Evolutionary conservation across 768 basidiomycete species (phyloP), one percentile per base, ranked within the genome.

Genomic region (Chalciporus piperatus): DNA sequence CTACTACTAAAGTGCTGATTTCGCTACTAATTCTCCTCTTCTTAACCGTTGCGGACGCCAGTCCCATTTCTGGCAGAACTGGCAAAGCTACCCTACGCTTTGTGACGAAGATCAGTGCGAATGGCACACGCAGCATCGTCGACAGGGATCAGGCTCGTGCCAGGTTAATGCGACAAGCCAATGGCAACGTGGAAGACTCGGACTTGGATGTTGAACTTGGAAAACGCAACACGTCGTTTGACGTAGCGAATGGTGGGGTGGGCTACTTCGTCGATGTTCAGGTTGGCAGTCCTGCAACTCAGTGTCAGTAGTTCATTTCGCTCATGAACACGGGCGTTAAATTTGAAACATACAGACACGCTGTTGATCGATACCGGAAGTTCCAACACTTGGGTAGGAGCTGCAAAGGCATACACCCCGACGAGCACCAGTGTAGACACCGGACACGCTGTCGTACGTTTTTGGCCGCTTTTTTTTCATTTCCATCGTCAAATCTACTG

Each of bases 351-450:
- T 39, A 8, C 25, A 69, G 68, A 64, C 46, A 54, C 55, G 12
- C 57, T 66, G 27, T 23, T 66, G 13, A 52, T 66, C 32, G 64
- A 66, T 48, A 66, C 64, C 14, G 64, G 64, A 22, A 66, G 64
- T 40, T 55, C 61, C 23, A 66, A 65, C 47, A 66, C 64, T 6
- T 66, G 63, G 63, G 33, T 66, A 17, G 64, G 64, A 33, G 58
- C 63, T 33, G 45, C 14, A 27, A 46, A 45, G 6, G 16, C 45
- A 22, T 64, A 63, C 47, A 20, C 17, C 12, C 42, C 42, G 16
- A 54, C 56, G 9, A 53, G 17, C 37, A 51, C 48, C 9, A 52
- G 56, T 22, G 13, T 41, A 20, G 23, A 47, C 48, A 62, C 59
- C 12, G 63, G 63, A 2, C 35, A 48, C 12, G 42, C 43, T 27